These are phyloP conservation scores for Juglanconis oblonga DNA, from an alignment of 2,329 filamentous ascomycete species.

Conservation along the genomic window DNA sequence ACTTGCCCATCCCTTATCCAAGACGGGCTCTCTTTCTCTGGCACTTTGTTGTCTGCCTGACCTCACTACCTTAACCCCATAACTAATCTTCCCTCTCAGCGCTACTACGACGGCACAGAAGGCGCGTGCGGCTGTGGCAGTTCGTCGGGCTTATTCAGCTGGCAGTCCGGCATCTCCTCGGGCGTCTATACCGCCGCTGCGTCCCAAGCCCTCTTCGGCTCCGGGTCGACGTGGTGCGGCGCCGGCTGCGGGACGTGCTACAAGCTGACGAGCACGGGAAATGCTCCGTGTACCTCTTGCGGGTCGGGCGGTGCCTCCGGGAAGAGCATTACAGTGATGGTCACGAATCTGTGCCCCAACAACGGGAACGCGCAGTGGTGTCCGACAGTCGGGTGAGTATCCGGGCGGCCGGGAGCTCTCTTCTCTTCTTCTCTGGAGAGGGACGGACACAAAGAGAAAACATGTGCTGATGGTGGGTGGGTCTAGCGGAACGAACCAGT, in stretches of 20 bases:
- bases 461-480: neutral
- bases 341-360: conserved; percentile 35
- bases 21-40: no score
- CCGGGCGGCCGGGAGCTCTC: no score
- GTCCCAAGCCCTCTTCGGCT: conserved; percentile 25
- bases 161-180: conserved; percentile 8
- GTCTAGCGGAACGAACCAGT: conserved; percentile 26
- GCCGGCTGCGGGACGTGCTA: conserved; percentile 28
- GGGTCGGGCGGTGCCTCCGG: conserved; percentile 24
- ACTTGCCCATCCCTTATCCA: no score
- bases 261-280: conserved; percentile 25
- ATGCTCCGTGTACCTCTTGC: conserved; percentile 21
- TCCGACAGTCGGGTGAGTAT: conserved; percentile 21
- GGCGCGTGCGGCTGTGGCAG: conserved; percentile 16
- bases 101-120: conserved; percentile 15
- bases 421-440: neutral
- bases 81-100: neutral
- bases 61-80: neutral
- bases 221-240: conserved; percentile 25
- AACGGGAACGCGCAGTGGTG: conserved; percentile 35
- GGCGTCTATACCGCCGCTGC: conserved; percentile 16
- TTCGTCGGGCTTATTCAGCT: neutral
- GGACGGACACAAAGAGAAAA: neutral
- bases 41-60: no score
- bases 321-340: conserved; percentile 28